A percentile compares a stretch with the other conserved stretches of the same genome.
Evolutionary conservation across 192 early-diverging fungal species (phyloP).

Genomic region (Glomus cerebriforme): DNA sequence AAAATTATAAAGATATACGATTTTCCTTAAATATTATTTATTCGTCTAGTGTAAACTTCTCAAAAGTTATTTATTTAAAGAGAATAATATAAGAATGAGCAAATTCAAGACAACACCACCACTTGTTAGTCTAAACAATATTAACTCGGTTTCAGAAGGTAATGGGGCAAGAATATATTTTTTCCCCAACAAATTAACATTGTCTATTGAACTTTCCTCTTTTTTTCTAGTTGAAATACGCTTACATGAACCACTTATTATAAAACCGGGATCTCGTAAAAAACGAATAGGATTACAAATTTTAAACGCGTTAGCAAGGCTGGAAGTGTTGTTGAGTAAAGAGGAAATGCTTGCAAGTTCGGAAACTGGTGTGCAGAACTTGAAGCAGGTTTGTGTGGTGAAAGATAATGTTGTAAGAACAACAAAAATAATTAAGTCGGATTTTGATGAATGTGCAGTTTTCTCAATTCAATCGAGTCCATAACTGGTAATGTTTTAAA

Average conservation of each 20-base stretch:
- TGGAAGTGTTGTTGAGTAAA: conserved; percentile 48
- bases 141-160: conserved; percentile 44
- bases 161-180: background rate
- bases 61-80: too few relatives aligned
- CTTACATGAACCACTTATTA: conserved; percentile 45
- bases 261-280: conserved; percentile 43
- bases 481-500: background rate
- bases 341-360: conserved; percentile 37
- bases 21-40: too few relatives aligned
- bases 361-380: conserved; percentile 3
- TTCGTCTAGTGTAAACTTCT: too few relatives aligned
- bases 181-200: background rate
- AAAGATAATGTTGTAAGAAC: background rate
- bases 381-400: conserved; percentile 32
- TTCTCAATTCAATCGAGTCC: background rate
- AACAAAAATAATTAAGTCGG: background rate
- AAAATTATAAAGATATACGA: too few relatives aligned
- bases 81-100: background rate
- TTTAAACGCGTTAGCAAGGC: conserved; percentile 42
- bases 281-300: conserved; percentile 47
- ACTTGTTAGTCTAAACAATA: conserved; percentile 39
- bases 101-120: conserved; percentile 46
- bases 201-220: background rate
- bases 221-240: conserved; percentile 43
- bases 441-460: background rate